phyloP scores from a whole-genome alignment of 2,329 filamentous ascomycete species.

The Aureobasidium subglaciale region DNA sequence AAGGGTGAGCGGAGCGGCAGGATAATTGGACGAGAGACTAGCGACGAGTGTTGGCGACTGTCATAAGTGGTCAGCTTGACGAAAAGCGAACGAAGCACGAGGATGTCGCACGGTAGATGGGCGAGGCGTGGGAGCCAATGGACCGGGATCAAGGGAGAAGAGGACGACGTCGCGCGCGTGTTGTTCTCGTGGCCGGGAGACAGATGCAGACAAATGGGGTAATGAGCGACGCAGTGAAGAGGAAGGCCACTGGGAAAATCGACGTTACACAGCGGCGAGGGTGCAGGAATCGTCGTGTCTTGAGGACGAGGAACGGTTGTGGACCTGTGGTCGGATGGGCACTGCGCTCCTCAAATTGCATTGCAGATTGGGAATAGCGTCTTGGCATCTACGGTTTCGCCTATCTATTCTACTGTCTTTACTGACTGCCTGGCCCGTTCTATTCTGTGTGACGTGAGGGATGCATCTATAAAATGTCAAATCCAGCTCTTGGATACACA shows the following conservation, averaged over 20 bases:
- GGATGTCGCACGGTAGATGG: conserved; percentile 1
- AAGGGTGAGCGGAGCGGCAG: background rate
- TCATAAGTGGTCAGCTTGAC: conserved; percentile 14
- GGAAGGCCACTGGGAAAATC: conserved; percentile 4
- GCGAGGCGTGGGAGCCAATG: conserved; percentile 12
- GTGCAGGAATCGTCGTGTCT: conserved; percentile 13
- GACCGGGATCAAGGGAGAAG: conserved; percentile 13
- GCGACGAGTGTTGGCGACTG: conserved; percentile 8
- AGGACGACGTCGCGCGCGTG: conserved; percentile 8
- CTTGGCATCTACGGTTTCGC: background rate
- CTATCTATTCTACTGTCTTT: conserved; percentile 6
- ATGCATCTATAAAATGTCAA: background rate
- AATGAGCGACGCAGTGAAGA: conserved; percentile 15
- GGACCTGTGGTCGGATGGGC: background rate
- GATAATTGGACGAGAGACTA: background rate
- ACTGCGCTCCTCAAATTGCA: conserved; percentile 1
- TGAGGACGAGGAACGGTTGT: background rate
- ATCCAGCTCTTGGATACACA: background rate
- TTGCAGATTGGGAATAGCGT: background rate
- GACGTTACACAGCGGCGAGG: conserved; percentile 14
- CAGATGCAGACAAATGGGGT: conserved; percentile 10
- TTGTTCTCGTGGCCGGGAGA: conserved; percentile 11
- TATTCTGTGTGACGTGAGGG: background rate
- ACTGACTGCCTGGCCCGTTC: background rate
- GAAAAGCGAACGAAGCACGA: conserved; percentile 7